Conservation (phyloP, 2,329 filamentous ascomycete genomes). For the Colletotrichum siamense region DNA sequence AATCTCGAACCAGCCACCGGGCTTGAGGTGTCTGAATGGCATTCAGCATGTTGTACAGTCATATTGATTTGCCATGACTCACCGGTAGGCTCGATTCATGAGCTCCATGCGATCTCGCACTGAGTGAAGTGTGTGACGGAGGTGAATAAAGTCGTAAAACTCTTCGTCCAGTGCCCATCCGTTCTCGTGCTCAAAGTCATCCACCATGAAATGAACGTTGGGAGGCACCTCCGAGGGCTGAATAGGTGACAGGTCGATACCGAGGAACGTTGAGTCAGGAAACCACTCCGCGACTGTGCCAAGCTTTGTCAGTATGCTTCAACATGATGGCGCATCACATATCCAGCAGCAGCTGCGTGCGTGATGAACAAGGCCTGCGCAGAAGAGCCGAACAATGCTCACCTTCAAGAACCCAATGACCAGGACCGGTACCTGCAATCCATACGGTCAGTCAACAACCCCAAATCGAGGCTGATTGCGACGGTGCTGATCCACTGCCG, state of each 20-base stretch:
- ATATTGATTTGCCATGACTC: slow-evolving; percentile 17
- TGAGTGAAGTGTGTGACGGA: slow-evolving; percentile 51
- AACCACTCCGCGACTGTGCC: slow-evolving; percentile 52
- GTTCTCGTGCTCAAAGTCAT: slow-evolving; percentile 56
- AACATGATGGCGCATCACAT: not conserved
- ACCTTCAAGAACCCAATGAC: slow-evolving; percentile 57
- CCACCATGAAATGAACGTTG: slow-evolving; percentile 57
- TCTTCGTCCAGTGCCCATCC: slow-evolving; percentile 53
- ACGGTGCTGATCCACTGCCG: not conserved
- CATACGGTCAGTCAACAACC: slow-evolving; percentile 19
- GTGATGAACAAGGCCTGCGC: not conserved
- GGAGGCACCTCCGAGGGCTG: slow-evolving; percentile 56
- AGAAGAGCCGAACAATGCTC: slow-evolving; percentile 29
- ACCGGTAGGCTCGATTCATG: slow-evolving; percentile 49
- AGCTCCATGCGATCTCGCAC: slow-evolving; percentile 46
- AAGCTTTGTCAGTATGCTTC: slow-evolving; percentile 15
- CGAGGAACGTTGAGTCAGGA: slow-evolving; percentile 47
- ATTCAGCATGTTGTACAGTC: not conserved
- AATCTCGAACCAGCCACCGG: slow-evolving; percentile 56
- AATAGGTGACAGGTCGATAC: slow-evolving; percentile 58
- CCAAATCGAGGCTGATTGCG: not conserved
- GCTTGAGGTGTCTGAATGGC: slow-evolving; percentile 50
- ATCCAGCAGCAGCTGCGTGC: not conserved
- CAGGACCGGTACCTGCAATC: slow-evolving; percentile 52
- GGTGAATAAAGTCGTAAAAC: slow-evolving; percentile 54